Percentiles rank a stretch among this genome's conserved stretches.
These are phyloP conservation scores for Ceratobasidium theobromae DNA, from an alignment of 1,284 basidiomycete genomes.

Conservation along the genomic window DNA sequence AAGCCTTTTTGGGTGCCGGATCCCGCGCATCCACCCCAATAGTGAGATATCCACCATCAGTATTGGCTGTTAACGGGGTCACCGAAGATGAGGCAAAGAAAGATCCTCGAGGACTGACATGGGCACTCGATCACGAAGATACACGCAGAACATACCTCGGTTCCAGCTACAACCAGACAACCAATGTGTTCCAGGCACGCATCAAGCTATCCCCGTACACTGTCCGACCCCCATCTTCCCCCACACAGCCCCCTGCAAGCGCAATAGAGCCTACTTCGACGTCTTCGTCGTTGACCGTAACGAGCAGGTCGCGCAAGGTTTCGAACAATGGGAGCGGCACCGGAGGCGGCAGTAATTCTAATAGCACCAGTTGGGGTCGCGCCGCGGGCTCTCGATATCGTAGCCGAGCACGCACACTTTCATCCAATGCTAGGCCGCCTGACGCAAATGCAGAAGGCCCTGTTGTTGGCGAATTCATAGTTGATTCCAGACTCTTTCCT, in stretches of 20 bases:
- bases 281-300: background rate
- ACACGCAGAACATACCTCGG: constrained; percentile 55
- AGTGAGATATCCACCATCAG: constrained; percentile 64
- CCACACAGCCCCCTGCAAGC: constrained; percentile 3
- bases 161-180: constrained; percentile 48
- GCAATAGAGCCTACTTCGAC: constrained; percentile 14
- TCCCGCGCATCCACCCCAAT: constrained; percentile 47
- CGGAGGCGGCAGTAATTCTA: background rate
- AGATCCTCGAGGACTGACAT: constrained; percentile 39
- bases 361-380: constrained; percentile 13
- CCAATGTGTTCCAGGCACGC: constrained; percentile 22
- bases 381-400: background rate
- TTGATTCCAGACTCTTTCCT: constrained; percentile 74
- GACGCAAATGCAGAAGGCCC: constrained; percentile 48
- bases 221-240: constrained; percentile 4
- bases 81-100: constrained; percentile 13
- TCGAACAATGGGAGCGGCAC: background rate
- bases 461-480: constrained; percentile 67
- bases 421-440: constrained; percentile 32
- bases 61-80: constrained; percentile 46
- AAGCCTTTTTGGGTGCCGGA: constrained; percentile 61
- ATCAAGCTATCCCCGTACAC: constrained; percentile 8
- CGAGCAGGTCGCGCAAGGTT: background rate
- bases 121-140: constrained; percentile 63
- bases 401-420: constrained; percentile 36